Evolutionary conservation across 495 filamentous ascomycete species (phyloP), one percentile per base, ranked within the genome.

Genomic region (Lasiosphaeriaceae sp.): DNA sequence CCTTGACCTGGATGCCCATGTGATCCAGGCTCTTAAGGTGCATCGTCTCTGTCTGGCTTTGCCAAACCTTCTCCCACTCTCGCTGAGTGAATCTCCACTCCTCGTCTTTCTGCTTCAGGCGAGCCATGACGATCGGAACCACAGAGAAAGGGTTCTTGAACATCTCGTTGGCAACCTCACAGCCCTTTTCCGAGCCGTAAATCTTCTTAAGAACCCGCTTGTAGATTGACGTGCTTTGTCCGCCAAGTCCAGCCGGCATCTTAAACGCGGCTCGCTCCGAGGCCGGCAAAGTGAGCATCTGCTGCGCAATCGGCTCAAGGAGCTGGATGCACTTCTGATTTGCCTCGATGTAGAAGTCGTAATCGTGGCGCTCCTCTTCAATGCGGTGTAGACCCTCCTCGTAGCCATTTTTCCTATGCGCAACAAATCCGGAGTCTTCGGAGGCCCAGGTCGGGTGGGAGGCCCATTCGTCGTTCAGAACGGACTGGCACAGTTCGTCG

Each of bases 51-150:
- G 92, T 97, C 71, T 97, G 94, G 54, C 87, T 86, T 54, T 92
- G 90, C 95, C 95, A 99, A 21, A 97, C 90, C 69, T 97, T 97
- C 72, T 97, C 91, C 95, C 95, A 99, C 67, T 97, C 95, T 22
- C 94, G 90, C 81, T 90, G 55, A 29, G 90, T 90, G 41, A 92
- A 89, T 59, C 95, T 90, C 95, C 95, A 99, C 64, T 96, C 91
- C 68, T 97, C 94, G 39, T 91, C 87, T 61, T 96, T 96, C 62
- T 91, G 86, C 74, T 96, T 96, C 54, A 97, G 75, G 14, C 95
- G 84, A 45, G 85, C 86, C 50, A 97, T 76, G 17, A 99, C 83
- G 35, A 96, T 82, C 0, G 95, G 92, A 3, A 97, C 80, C 8
- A 96, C 91, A 20, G 84, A 82, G 59, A 84, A 88, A 12, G 95